These are phyloP conservation scores for Funneliformis caledonium DNA, from an alignment of 371 early-diverging fungal species.

Conservation along the genomic window DNA sequence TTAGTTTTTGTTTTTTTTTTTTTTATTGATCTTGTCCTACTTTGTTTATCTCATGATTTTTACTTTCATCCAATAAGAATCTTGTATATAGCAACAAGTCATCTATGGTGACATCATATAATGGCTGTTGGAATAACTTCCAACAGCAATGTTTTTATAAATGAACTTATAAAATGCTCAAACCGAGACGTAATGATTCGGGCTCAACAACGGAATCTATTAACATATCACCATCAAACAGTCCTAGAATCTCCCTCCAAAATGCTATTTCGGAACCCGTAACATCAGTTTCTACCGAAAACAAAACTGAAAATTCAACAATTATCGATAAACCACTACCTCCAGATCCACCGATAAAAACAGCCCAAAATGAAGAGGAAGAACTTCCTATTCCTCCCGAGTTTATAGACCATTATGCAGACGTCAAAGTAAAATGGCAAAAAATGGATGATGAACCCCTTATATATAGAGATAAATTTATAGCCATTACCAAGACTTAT, in stretches of 20 bases:
- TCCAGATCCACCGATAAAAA: too few relatives aligned
- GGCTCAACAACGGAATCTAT: not conserved
- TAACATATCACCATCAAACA: not conserved
- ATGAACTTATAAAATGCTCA: not conserved
- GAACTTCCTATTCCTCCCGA: conserved; percentile 9
- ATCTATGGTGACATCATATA: too few relatives aligned
- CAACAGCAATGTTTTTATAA: not conserved
- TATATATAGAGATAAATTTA: conserved; percentile 31
- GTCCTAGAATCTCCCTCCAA: not conserved
- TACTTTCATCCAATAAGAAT: too few relatives aligned
- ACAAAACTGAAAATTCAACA: not conserved
- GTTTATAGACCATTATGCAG: not conserved
- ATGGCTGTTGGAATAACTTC: too few relatives aligned
- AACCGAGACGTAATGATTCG: not conserved
- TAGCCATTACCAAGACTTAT: conserved; percentile 29
- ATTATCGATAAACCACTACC: not conserved
- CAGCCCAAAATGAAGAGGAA: not conserved
- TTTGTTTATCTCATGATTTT: too few relatives aligned
- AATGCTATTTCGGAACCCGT: not conserved
- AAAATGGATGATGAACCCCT: conserved; percentile 29
- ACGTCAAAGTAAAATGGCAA: conserved; percentile 1
- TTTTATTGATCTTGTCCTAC: too few relatives aligned
- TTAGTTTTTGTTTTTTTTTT: too few relatives aligned
- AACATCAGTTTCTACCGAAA: not conserved
- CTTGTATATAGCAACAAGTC: too few relatives aligned